phyloP scores from a whole-genome alignment of 192 early-diverging fungal species.

The Funneliformis mosseae region DNA sequence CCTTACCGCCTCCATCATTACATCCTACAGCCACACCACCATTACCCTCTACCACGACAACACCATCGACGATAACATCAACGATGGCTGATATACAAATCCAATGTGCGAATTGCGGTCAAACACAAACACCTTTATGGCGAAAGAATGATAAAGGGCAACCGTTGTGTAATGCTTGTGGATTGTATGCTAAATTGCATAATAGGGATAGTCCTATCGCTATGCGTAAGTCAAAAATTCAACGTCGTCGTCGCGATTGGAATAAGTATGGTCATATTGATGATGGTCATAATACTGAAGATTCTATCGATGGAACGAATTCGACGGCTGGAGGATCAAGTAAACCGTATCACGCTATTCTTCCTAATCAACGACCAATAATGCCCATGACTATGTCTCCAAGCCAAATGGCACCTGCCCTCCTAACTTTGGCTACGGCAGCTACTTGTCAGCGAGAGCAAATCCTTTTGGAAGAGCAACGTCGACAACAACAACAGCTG shows the following conservation, averaged over 20 bases:
- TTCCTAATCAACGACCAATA: slow-evolving; percentile 30
- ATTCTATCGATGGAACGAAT: background rate
- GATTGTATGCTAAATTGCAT: slow-evolving; percentile 60
- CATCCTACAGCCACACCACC: background rate
- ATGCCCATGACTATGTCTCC: slow-evolving; percentile 8
- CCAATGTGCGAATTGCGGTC: slow-evolving; percentile 72
- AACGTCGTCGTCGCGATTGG: slow-evolving; percentile 53
- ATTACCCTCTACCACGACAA: background rate
- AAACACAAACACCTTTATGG: slow-evolving; percentile 82
- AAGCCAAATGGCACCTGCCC: slow-evolving; percentile 25
- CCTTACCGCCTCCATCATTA: background rate
- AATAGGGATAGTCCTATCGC: slow-evolving; percentile 53
- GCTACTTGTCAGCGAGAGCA: slow-evolving; percentile 29
- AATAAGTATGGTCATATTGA: slow-evolving; percentile 25
- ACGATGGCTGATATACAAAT: slow-evolving; percentile 25
- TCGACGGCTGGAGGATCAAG: background rate
- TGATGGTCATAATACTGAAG: slow-evolving; percentile 14
- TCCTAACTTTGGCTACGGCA: slow-evolving; percentile 31
- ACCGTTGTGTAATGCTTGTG: slow-evolving; percentile 83
- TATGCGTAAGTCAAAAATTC: slow-evolving; percentile 59
- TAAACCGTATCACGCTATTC: slow-evolving; percentile 5
- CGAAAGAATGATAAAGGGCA: slow-evolving; percentile 73
- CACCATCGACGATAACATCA: background rate
- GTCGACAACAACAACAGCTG: slow-evolving; percentile 1
- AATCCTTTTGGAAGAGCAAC: background rate